A percentile compares a stretch with the other conserved stretches of the same genome.
These are phyloP conservation scores for Inosperma sp. DNA, from an alignment of 768 basidiomycete species.

Conservation along the genomic window DNA sequence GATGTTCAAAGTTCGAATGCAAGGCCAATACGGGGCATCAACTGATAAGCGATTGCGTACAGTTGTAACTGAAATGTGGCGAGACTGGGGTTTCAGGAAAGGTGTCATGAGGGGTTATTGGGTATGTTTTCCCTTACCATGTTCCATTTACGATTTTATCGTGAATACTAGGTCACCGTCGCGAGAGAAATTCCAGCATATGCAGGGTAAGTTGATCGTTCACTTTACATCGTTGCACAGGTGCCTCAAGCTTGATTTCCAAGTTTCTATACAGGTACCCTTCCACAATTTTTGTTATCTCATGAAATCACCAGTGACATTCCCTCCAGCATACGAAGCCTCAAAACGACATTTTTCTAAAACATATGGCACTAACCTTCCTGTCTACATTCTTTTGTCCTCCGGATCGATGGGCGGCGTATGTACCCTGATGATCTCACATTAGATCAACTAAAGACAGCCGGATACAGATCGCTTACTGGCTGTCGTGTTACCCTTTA, in stretches of 20 bases:
- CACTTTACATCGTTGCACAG: neutral
- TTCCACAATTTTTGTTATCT: neutral
- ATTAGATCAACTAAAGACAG: slow-evolving; percentile 5
- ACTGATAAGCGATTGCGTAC: slow-evolving; percentile 73
- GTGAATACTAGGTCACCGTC: slow-evolving; percentile 65
- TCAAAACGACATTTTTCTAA: slow-evolving; percentile 73
- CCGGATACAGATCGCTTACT: slow-evolving; percentile 67
- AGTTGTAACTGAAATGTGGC: slow-evolving; percentile 81
- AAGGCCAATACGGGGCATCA: slow-evolving; percentile 84
- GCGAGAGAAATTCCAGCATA: slow-evolving; percentile 95
- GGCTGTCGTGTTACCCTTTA: slow-evolving; percentile 90
- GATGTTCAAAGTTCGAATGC: slow-evolving; percentile 99
- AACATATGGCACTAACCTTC: slow-evolving; percentile 60
- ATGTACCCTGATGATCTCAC: slow-evolving; percentile 25
- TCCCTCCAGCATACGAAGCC: slow-evolving; percentile 75
- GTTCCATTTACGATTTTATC: neutral
- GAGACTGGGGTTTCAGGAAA: slow-evolving; percentile 74
- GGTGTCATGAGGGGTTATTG: slow-evolving; percentile 98
- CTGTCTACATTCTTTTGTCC: slow-evolving; percentile 80
- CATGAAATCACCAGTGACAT: neutral
- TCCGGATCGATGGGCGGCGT: slow-evolving; percentile 84
- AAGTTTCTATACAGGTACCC: slow-evolving; percentile 65
- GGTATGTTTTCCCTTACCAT: slow-evolving; percentile 44
- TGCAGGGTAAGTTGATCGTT: slow-evolving; percentile 58
- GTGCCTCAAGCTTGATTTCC: neutral